A percentile compares a stretch with the other conserved stretches of the same genome.
phyloP scores from a whole-genome alignment of 2,329 filamentous ascomycete genomes.

The Chrysoporthe austroafricana region DNA sequence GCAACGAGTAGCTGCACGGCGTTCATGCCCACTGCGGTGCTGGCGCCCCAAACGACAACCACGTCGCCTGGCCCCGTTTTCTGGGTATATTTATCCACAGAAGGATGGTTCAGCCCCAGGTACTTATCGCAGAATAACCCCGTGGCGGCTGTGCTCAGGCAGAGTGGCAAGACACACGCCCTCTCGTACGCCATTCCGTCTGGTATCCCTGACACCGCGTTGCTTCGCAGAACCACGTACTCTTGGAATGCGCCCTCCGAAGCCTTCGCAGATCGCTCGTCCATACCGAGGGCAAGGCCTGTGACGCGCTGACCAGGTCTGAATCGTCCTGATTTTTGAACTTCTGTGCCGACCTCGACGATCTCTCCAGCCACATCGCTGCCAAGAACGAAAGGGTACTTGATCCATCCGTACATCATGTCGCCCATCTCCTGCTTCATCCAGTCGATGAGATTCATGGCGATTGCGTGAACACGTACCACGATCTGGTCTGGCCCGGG shows the following conservation, averaged over 20 bases:
- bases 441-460: conserved; percentile 38
- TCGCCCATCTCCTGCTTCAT: conserved; percentile 38
- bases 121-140: conserved; percentile 34
- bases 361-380: conserved; percentile 41
- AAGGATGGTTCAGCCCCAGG: conserved; percentile 30
- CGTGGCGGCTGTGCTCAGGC: conserved; percentile 35
- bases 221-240: conserved; percentile 27
- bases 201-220: conserved; percentile 31
- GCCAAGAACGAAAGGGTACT: conserved; percentile 41
- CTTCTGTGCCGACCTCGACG: conserved; percentile 36
- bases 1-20: conserved; percentile 50
- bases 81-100: background rate
- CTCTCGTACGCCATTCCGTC: conserved; percentile 32
- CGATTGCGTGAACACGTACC: conserved; percentile 34
- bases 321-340: conserved; percentile 31
- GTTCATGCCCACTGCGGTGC: conserved; percentile 49
- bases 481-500: conserved; percentile 30
- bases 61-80: background rate
- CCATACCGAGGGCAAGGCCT: conserved; percentile 32
- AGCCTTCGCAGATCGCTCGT: conserved; percentile 30
- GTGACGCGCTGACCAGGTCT: conserved; percentile 41
- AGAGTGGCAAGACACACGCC: conserved; percentile 36
- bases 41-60: conserved; percentile 47
- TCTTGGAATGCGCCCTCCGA: conserved; percentile 36
- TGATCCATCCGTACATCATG: conserved; percentile 35